A percentile compares a stretch with the other conserved stretches of the same genome.
phyloP scores from a whole-genome alignment of 75 land plant species.

The Selaginella moellendorffii region DNA sequence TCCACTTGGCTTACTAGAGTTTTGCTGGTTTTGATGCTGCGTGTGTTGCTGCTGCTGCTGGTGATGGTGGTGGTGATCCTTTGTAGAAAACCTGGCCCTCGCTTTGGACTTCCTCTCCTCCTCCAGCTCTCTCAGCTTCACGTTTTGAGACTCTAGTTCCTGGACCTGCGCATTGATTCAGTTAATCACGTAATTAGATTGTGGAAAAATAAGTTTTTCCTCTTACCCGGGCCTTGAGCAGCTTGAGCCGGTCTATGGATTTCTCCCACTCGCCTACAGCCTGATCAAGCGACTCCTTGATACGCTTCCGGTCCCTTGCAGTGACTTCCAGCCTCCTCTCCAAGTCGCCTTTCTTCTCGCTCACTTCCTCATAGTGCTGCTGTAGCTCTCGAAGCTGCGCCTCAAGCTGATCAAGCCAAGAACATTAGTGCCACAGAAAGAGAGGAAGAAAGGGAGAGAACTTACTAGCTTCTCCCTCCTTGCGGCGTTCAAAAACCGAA shows the following conservation, averaged over 20 bases:
- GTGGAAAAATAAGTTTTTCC: too few species aligned
- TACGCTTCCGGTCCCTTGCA: constrained; percentile 15
- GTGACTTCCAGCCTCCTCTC: constrained; percentile 11
- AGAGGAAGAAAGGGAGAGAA: not conserved
- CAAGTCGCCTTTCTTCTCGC: constrained; percentile 14
- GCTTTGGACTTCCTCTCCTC: constrained; percentile 9
- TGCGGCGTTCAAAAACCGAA: constrained; percentile 15
- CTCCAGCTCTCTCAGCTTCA: not conserved
- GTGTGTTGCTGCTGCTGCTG: too few species aligned
- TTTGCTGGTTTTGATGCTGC: too few species aligned
- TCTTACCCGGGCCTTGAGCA: constrained; percentile 15
- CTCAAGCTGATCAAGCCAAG: constrained; percentile 11
- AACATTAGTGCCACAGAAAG: not conserved
- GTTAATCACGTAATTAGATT: not conserved
- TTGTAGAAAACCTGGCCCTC: constrained; percentile 9
- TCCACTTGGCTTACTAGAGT: not conserved
- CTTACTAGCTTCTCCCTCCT: constrained; percentile 13
- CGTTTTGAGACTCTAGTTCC: constrained; percentile 15
- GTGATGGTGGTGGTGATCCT: too few species aligned
- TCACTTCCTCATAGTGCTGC: constrained; percentile 8
- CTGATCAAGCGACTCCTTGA: constrained; percentile 12
- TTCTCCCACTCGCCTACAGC: constrained; percentile 9
- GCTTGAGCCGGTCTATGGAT: constrained; percentile 11
- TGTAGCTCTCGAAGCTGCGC: constrained; percentile 7
- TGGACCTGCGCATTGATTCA: constrained; percentile 10